phyloP scores from a whole-genome alignment of 495 filamentous ascomycete genomes.

The Aspergillus baeticus region DNA sequence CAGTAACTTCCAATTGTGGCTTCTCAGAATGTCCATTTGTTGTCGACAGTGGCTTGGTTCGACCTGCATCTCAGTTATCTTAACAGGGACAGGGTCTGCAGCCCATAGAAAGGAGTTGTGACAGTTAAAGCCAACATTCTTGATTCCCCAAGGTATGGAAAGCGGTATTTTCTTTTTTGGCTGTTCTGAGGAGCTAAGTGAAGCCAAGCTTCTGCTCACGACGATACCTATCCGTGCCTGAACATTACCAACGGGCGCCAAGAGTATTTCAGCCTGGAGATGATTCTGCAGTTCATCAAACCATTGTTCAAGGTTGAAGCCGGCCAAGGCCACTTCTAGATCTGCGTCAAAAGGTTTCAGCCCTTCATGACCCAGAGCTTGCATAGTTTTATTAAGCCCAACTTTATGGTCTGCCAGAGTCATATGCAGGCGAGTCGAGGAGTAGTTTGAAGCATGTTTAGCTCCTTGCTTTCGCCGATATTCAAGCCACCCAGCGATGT shows the following conservation, averaged over 20 bases:
- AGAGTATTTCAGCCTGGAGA: background rate
- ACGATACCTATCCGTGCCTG: background rate
- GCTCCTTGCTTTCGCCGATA: background rate
- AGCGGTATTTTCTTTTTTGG: background rate
- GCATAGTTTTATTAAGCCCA: background rate
- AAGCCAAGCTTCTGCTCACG: background rate
- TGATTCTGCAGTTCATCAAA: background rate
- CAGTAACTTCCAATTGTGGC: background rate
- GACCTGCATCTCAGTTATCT: background rate
- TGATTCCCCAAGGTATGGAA: background rate
- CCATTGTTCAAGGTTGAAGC: no score
- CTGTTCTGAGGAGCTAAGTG: background rate
- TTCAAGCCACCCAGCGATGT: background rate
- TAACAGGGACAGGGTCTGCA: background rate
- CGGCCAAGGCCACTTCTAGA: no score
- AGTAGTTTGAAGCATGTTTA: background rate
- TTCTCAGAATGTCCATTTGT: background rate
- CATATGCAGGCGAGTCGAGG: background rate
- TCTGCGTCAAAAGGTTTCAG: background rate
- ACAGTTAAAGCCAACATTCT: background rate
- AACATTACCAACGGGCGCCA: background rate
- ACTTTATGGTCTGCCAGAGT: background rate
- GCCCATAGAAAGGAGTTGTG: background rate
- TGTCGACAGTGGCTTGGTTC: background rate
- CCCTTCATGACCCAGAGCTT: background rate